phyloP scores from a whole-genome alignment of 2,329 filamentous ascomycete genomes.

The Blastomyces emzantsi region DNA sequence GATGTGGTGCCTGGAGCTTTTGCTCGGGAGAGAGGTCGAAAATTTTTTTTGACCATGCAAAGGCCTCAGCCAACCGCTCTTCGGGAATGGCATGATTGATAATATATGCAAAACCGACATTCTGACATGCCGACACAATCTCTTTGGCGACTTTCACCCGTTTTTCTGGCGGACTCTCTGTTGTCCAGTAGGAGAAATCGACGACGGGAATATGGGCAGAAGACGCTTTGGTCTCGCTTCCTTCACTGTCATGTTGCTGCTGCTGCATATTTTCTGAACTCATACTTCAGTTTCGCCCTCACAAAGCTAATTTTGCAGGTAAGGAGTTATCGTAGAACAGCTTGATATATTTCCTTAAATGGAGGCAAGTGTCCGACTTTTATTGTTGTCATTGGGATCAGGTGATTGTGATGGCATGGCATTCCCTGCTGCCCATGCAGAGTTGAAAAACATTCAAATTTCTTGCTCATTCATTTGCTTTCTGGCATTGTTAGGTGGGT shows the following conservation, averaged over 20 bases:
- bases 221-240: background rate
- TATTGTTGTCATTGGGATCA: background rate
- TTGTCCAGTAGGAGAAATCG: constrained; percentile 33
- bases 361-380: background rate
- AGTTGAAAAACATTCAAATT: background rate
- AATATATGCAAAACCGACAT: constrained; percentile 43
- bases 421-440: background rate
- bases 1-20: constrained; percentile 44
- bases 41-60: constrained; percentile 35
- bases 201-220: constrained; percentile 29
- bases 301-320: background rate
- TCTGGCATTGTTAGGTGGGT: background rate
- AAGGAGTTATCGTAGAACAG: background rate
- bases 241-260: background rate
- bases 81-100: constrained; percentile 40
- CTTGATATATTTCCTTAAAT: background rate
- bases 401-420: background rate
- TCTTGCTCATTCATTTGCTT: background rate
- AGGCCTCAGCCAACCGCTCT: constrained; percentile 35
- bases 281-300: background rate
- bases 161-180: constrained; percentile 21
- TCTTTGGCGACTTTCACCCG: constrained; percentile 30
- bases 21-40: constrained; percentile 38
- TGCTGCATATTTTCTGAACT: background rate
- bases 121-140: constrained; percentile 35